phyloP scores from a whole-genome alignment of 768 basidiomycete species.

The Clitopilus passeckerianus region DNA sequence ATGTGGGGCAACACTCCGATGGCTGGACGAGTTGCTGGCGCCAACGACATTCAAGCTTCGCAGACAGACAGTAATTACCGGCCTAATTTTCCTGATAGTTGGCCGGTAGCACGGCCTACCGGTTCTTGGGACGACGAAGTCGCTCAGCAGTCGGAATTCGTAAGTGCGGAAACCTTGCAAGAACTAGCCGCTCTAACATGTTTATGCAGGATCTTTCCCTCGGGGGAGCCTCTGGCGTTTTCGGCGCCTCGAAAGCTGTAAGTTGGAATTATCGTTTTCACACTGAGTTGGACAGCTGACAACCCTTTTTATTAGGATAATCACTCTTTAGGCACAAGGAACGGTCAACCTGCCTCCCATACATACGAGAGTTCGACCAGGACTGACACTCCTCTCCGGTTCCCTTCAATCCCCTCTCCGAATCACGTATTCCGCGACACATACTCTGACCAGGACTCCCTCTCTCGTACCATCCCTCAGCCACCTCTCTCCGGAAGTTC shows the following conservation, averaged over 20 bases:
- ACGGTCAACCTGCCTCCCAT: slow-evolving; percentile 50
- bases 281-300: not conserved
- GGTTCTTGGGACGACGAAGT: slow-evolving; percentile 55
- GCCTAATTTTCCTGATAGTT: slow-evolving; percentile 41
- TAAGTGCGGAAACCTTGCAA: slow-evolving; percentile 22
- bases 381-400: slow-evolving; percentile 38
- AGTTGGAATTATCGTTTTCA: not conserved
- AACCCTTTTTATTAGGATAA: slow-evolving; percentile 34
- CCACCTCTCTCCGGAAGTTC: not conserved
- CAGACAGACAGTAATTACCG: slow-evolving; percentile 44
- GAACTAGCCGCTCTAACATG: not conserved
- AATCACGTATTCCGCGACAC: slow-evolving; percentile 28
- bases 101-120: slow-evolving; percentile 44
- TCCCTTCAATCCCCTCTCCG: slow-evolving; percentile 37
- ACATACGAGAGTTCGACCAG: slow-evolving; percentile 42
- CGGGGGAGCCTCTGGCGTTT: not conserved
- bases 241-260: not conserved
- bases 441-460: slow-evolving; percentile 19
- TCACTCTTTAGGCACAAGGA: slow-evolving; percentile 36
- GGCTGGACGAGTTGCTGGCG: slow-evolving; percentile 41
- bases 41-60: slow-evolving; percentile 39
- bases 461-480: not conserved
- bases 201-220: not conserved
- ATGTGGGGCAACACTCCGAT: not conserved
- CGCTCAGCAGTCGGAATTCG: slow-evolving; percentile 46